Conservation (phyloP, 2,329 filamentous ascomycete species). For the Gnomoniopsis sp. region DNA sequence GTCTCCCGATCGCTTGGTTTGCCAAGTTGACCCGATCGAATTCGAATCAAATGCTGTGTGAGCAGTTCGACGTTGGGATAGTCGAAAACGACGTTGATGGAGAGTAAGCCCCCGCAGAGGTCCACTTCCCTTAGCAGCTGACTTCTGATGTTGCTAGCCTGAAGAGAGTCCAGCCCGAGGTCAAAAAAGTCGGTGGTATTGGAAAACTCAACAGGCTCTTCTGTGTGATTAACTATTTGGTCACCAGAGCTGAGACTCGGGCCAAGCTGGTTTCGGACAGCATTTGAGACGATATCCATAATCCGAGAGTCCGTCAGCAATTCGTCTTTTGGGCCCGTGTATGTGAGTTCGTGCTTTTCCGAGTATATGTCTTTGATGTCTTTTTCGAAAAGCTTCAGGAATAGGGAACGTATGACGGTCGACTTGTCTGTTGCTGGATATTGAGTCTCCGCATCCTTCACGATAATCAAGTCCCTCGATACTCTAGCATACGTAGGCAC, state of each 20-base stretch:
- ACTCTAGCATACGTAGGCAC: constrained; percentile 4
- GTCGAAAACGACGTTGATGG: constrained; percentile 9
- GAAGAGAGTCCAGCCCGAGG: constrained; percentile 2
- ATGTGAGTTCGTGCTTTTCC: background rate
- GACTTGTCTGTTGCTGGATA: constrained; percentile 2
- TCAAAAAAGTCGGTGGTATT: background rate
- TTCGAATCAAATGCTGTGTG: background rate
- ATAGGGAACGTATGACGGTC: background rate
- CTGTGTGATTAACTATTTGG: background rate
- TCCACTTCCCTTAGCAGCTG: background rate
- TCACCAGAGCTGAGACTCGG: background rate
- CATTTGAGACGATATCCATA: background rate
- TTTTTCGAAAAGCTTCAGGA: background rate
- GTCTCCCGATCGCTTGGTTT: background rate
- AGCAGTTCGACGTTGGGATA: background rate
- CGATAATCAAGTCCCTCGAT: constrained; percentile 1
- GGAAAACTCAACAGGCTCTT: background rate
- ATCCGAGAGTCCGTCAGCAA: background rate
- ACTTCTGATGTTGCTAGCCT: constrained; percentile 5
- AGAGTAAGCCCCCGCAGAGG: background rate
- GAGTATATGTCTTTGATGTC: background rate
- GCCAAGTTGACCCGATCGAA: background rate
- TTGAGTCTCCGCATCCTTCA: background rate
- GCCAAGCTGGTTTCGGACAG: background rate
- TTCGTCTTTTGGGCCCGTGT: too few relatives aligned